Percentiles rank a stretch among this genome's conserved stretches.
Conservation (phyloP, 2,329 filamentous ascomycete species). For the Colletotrichum tanaceti region DNA sequence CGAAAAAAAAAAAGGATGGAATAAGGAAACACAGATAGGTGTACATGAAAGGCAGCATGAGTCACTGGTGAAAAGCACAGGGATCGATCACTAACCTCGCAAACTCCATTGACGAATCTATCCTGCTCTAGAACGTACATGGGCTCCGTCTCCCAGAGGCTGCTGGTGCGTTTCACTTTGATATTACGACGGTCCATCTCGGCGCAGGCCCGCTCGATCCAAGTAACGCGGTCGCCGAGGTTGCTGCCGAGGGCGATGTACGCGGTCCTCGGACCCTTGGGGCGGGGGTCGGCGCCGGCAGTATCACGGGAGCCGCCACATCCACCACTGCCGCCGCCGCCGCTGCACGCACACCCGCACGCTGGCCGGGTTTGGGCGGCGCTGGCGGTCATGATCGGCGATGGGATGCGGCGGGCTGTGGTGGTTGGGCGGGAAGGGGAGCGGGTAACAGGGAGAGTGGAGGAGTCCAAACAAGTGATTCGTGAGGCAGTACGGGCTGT, state of each 20-base stretch:
- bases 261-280: conserved; percentile 59
- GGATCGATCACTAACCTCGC: conserved; percentile 73
- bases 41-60: neutral
- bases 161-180: conserved; percentile 81
- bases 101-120: conserved; percentile 90
- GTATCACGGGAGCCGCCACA: conserved; percentile 30
- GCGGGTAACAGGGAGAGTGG: conserved; percentile 11
- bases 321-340: conserved; percentile 43
- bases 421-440: conserved; percentile 17
- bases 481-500: conserved; percentile 16
- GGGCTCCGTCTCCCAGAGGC: conserved; percentile 91
- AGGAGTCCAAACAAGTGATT: neutral
- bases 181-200: conserved; percentile 81
- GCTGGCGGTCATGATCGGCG: conserved; percentile 24
- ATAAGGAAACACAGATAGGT: neutral
- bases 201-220: conserved; percentile 85
- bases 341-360: conserved; percentile 51
- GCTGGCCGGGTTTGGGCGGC: conserved; percentile 44
- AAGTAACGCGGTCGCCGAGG: conserved; percentile 83
- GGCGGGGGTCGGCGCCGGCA: conserved; percentile 29
- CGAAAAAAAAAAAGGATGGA: neutral
- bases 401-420: conserved; percentile 21
- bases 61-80: conserved; percentile 5
- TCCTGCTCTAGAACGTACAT: conserved; percentile 97
- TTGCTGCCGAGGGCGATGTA: conserved; percentile 95